phyloP scores from a whole-genome alignment of 306 rosid genomes.

The Gastrolobium bilobum region DNA sequence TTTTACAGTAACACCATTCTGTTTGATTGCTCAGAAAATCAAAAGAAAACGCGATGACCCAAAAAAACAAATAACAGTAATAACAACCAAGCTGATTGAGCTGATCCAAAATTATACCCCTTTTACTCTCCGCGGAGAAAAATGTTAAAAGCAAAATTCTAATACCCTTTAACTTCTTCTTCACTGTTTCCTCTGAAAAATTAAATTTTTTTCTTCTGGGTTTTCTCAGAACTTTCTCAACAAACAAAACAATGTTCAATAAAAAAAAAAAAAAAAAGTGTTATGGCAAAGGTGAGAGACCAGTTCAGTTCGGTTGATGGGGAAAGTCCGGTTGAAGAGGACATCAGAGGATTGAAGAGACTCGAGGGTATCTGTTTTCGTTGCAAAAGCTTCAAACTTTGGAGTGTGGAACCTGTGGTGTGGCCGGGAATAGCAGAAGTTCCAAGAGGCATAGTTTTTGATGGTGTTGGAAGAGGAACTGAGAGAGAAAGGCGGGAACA shows the following conservation, averaged over 20 bases:
- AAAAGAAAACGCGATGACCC: conserved; percentile 18
- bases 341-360: conserved; percentile 57
- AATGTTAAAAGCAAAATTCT: conserved; percentile 8
- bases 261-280: not conserved
- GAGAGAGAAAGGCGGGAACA: conserved; percentile 40
- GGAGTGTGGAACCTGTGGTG: conserved; percentile 48
- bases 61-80: not conserved
- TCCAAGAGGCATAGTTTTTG: conserved; percentile 37
- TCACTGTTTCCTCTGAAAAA: conserved; percentile 1
- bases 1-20: conserved; percentile 3
- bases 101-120: conserved; percentile 29
- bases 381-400: conserved; percentile 53
- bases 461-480: conserved; percentile 44
- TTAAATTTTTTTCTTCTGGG: not conserved
- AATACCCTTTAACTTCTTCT: conserved; percentile 24
- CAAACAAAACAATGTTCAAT: not conserved
- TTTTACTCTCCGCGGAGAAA: not conserved
- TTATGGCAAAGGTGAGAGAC: conserved; percentile 50
- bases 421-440: conserved; percentile 58
- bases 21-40: conserved; percentile 36
- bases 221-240: not conserved
- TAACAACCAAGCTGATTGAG: not conserved
- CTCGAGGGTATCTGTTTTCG: conserved; percentile 56
- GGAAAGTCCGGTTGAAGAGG: conserved; percentile 62
- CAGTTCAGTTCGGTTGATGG: conserved; percentile 62